Conservation (phyloP, 2,329 filamentous ascomycete genomes). For the Acrocalymma vagum region DNA sequence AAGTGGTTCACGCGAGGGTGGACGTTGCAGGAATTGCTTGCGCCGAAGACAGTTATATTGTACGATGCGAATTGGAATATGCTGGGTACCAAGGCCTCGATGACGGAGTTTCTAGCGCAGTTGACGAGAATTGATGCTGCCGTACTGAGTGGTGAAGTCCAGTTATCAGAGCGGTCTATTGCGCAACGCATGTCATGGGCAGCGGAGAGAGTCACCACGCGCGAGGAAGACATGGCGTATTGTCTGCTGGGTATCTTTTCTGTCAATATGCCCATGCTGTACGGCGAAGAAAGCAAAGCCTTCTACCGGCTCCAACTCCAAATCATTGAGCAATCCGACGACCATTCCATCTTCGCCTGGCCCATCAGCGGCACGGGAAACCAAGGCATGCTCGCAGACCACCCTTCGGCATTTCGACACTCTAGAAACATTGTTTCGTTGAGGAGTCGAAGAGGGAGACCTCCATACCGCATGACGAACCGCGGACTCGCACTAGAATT, state of each 20-base stretch:
- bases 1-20: too few species aligned
- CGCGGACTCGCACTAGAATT: too few species aligned
- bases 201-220: slow-evolving; percentile 5
- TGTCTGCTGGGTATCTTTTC: slow-evolving; percentile 33
- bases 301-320: slow-evolving; percentile 21
- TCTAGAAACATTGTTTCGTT: too few species aligned
- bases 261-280: slow-evolving; percentile 32
- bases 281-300: slow-evolving; percentile 31
- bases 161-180: neutral
- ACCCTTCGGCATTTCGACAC: too few species aligned
- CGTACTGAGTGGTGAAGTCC: neutral
- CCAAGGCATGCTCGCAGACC: too few species aligned
- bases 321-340: slow-evolving; percentile 8
- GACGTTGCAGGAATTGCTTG: slow-evolving; percentile 12
- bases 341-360: slow-evolving; percentile 14
- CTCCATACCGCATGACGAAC: too few species aligned
- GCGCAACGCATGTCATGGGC: slow-evolving; percentile 16
- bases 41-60: slow-evolving; percentile 13
- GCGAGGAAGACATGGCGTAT: slow-evolving; percentile 34
- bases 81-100: slow-evolving; percentile 2
- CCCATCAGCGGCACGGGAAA: too few species aligned
- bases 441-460: too few species aligned
- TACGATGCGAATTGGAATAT: slow-evolving; percentile 4
- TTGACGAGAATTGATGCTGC: slow-evolving; percentile 2
- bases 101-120: neutral